phyloP scores from a whole-genome alignment of 768 basidiomycete species.

The Leccinum variicolor region DNA sequence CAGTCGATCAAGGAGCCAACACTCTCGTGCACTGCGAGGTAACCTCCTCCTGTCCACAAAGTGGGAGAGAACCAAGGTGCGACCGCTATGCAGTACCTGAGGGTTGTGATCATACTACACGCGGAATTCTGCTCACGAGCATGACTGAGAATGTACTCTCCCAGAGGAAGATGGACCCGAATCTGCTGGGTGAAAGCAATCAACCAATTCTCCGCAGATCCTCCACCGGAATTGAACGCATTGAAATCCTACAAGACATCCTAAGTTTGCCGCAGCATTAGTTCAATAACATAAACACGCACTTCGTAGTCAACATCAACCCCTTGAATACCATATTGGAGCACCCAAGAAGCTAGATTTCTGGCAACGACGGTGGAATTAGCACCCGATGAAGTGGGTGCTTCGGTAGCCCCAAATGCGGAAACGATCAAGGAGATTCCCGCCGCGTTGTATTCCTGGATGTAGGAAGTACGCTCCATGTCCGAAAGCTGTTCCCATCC shows the following conservation, averaged over 20 bases:
- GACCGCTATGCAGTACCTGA: constrained; percentile 28
- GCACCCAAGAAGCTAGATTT: constrained; percentile 43
- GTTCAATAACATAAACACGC: no score
- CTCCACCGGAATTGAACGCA: constrained; percentile 39
- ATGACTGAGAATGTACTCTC: constrained; percentile 33
- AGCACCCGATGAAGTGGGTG: constrained; percentile 38
- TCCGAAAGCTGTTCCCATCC: constrained; percentile 40
- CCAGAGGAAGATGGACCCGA: constrained; percentile 30
- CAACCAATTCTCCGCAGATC: constrained; percentile 47
- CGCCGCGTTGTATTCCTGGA: constrained; percentile 47
- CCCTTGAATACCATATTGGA: constrained; percentile 44
- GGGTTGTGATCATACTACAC: background rate
- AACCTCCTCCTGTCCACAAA: constrained; percentile 39
- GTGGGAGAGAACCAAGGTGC: constrained; percentile 41
- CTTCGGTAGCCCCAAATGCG: constrained; percentile 41
- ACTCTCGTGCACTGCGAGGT: constrained; percentile 34
- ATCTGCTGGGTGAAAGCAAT: constrained; percentile 29
- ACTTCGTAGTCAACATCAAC: constrained; percentile 54
- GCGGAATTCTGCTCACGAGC: constrained; percentile 26
- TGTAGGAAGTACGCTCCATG: constrained; percentile 38
- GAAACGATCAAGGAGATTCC: constrained; percentile 57
- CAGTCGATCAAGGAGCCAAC: constrained; percentile 45
- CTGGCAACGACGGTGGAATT: constrained; percentile 39
- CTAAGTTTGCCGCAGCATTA: background rate
- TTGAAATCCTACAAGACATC: constrained; percentile 48